Evolutionary conservation across 2,329 filamentous ascomycete genomes (phyloP).

Genomic region (Capronia epimyces): DNA sequence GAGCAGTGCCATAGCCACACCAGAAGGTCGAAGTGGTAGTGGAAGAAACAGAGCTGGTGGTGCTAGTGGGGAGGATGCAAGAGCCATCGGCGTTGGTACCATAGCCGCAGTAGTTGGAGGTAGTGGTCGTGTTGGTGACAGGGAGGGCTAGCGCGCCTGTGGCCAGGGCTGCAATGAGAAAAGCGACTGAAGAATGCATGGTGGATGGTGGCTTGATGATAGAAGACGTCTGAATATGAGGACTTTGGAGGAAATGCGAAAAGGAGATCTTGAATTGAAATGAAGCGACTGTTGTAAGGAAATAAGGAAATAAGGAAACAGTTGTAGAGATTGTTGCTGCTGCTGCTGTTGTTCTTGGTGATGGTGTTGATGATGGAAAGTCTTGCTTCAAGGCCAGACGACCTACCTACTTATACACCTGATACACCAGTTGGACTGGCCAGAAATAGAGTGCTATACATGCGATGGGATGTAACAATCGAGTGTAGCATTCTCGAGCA

Average conservation of each 20-base stretch:
- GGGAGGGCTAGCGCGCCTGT: constrained; percentile 11
- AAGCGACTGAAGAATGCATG: constrained; percentile 15
- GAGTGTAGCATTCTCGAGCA: not conserved
- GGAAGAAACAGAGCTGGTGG: constrained; percentile 3
- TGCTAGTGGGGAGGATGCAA: constrained; percentile 6
- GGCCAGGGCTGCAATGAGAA: constrained; percentile 12
- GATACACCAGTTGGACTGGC: constrained; percentile 7
- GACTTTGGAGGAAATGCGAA: not conserved
- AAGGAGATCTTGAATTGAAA: not conserved
- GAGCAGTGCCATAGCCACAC: constrained; percentile 16
- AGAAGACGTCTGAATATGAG: not conserved
- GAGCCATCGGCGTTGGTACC: constrained; percentile 19
- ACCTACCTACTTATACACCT: constrained; percentile 20
- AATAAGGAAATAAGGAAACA: constrained; percentile 1
- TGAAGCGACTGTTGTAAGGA: constrained; percentile 9
- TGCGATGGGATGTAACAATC: not conserved
- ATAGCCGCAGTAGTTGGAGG: constrained; percentile 17
- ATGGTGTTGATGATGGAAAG: constrained; percentile 10
- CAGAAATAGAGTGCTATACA: not conserved
- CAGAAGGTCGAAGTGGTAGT: constrained; percentile 9
- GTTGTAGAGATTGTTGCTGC: not conserved
- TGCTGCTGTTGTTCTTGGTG: not conserved
- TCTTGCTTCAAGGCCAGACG: not conserved
- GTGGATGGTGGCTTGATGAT: not conserved
- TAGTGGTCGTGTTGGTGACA: constrained; percentile 9